phyloP scores from a whole-genome alignment of 257 asterid species.

The Nicotiana noctiflora region DNA sequence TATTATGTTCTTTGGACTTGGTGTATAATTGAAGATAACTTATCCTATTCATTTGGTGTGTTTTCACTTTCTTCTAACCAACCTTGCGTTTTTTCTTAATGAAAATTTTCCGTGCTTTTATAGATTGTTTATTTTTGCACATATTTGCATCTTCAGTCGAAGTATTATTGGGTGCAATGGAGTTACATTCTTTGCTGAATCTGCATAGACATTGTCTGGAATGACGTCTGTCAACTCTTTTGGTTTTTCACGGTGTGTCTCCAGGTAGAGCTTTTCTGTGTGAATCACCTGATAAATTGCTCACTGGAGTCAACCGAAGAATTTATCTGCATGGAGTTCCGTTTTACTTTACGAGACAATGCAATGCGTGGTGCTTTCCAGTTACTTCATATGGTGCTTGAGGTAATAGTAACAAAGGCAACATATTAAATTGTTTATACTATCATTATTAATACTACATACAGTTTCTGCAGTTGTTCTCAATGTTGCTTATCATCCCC shows the following conservation, averaged over 20 bases:
- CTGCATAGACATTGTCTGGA: not conserved
- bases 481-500: not conserved
- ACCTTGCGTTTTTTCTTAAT: not conserved
- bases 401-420: conserved; percentile 41
- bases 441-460: not conserved
- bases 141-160: not conserved
- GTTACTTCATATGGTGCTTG: conserved; percentile 98
- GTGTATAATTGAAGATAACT: not conserved
- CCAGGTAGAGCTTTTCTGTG: conserved; percentile 98
- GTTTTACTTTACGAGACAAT: conserved; percentile 85
- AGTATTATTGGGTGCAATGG: not conserved
- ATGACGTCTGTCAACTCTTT: conserved; percentile 3
- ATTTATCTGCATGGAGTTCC: conserved; percentile 97
- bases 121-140: not conserved
- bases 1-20: not conserved
- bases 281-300: conserved; percentile 93
- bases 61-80: not conserved
- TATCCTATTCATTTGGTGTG: not conserved
- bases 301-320: conserved; percentile 99
- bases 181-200: not conserved
- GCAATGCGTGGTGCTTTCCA: conserved; percentile 99
- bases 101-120: not conserved
- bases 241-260: conserved; percentile 18
- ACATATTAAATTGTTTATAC: not conserved
- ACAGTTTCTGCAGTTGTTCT: not conserved